These are phyloP conservation scores for Discostella pseudostelligera DNA, from an alignment of 108 stramenopile species.

Conservation along the genomic window DNA sequence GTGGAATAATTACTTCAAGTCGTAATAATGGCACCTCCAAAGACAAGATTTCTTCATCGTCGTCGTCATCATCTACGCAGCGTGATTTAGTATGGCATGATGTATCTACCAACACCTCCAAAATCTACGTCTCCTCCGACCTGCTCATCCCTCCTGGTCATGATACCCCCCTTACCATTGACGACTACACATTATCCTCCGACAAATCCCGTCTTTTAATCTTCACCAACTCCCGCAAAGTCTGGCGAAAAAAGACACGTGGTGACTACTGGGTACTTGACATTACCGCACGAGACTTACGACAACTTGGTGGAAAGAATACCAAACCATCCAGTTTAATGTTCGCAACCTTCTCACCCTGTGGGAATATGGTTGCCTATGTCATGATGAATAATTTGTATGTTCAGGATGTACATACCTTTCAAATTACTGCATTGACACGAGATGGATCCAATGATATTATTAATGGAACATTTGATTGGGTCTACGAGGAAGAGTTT, in stretches of 20 bases:
- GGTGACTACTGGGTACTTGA: slow-evolving; percentile 50
- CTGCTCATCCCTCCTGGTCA: slow-evolving; percentile 41
- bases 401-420: slow-evolving; percentile 45
- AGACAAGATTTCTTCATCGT: not conserved
- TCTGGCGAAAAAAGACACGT: slow-evolving; percentile 44
- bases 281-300: slow-evolving; percentile 38
- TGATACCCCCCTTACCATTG: slow-evolving; percentile 27
- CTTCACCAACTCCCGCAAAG: slow-evolving; percentile 41
- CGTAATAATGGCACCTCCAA: too few relatives aligned
- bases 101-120: slow-evolving; percentile 36
- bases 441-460: slow-evolving; percentile 24
- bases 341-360: slow-evolving; percentile 46
- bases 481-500: slow-evolving; percentile 47
- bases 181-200: slow-evolving; percentile 36
- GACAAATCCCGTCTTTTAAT: slow-evolving; percentile 35
- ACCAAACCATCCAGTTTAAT: slow-evolving; percentile 40
- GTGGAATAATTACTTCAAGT: too few relatives aligned
- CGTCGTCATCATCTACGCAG: not conserved
- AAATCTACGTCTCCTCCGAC: slow-evolving; percentile 33
- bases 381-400: slow-evolving; percentile 37
- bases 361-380: slow-evolving; percentile 41
- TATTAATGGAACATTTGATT: slow-evolving; percentile 46
- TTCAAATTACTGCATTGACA: slow-evolving; percentile 32
- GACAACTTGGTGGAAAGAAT: slow-evolving; percentile 33
- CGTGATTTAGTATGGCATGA: slow-evolving; percentile 46